These are phyloP conservation scores for Dendrocalamus latiflorus DNA, from an alignment of 202 grass and related monocot genomes.

Conservation along the genomic window DNA sequence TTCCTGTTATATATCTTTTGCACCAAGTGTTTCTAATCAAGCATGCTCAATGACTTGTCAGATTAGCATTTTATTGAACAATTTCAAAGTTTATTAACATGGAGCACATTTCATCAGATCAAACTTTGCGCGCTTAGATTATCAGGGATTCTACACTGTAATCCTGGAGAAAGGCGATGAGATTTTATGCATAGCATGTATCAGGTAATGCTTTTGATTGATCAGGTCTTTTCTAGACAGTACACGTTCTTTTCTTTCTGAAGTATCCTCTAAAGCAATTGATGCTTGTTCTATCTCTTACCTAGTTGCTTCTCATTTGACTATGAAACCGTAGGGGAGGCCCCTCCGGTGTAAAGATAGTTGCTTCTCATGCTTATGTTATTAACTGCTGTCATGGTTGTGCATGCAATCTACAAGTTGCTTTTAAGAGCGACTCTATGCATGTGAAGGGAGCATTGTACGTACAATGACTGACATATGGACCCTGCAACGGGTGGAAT, in stretches of 20 bases:
- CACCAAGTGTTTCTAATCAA: background rate
- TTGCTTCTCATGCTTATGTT: background rate
- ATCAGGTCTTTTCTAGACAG: background rate
- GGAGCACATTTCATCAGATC: slow-evolving; percentile 50
- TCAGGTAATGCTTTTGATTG: slow-evolving; percentile 60
- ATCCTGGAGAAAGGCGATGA: slow-evolving; percentile 90
- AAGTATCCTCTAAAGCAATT: slow-evolving; percentile 8
- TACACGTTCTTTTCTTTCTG: background rate
- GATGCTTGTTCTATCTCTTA: background rate
- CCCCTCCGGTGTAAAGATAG: background rate
- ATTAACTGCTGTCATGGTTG: background rate
- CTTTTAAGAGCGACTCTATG: background rate
- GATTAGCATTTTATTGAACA: background rate
- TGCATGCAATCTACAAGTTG: background rate
- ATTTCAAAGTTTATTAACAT: background rate
- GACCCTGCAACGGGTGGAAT: background rate
- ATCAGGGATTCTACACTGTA: slow-evolving; percentile 88
- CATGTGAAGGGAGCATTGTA: background rate
- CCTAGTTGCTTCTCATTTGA: background rate
- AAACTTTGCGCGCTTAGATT: slow-evolving; percentile 84
- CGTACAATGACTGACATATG: background rate
- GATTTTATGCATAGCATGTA: slow-evolving; percentile 68
- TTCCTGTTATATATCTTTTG: background rate
- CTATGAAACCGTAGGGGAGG: too few species aligned
- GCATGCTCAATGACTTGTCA: background rate